Evolutionary conservation across 257 asterid species (phyloP).

Genomic region (Forsythia viridissima): DNA sequence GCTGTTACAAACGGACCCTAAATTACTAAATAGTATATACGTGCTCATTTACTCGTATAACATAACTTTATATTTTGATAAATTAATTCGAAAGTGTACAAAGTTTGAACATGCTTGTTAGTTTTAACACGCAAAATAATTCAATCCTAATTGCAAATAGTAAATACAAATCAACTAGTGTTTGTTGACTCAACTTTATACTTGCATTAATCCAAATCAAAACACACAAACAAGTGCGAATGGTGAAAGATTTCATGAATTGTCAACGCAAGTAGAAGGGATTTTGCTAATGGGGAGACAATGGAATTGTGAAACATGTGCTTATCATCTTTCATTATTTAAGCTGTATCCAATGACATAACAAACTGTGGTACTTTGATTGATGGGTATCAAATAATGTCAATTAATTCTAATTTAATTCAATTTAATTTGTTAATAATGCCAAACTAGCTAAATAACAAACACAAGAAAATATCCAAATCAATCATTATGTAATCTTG

Average conservation of each 20-base stretch:
- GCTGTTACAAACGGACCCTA: too few relatives aligned
- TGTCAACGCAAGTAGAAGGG: neutral
- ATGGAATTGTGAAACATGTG: neutral
- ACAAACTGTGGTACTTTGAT: neutral
- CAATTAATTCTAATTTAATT: neutral
- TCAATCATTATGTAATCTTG: neutral
- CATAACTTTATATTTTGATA: too few relatives aligned
- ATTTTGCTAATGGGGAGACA: constrained; percentile 2
- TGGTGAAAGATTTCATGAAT: neutral
- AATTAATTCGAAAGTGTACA: neutral
- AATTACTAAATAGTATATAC: too few relatives aligned
- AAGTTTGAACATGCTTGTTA: neutral
- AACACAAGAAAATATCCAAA: neutral
- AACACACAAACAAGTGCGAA: neutral
- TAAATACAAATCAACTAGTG: neutral
- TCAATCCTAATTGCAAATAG: neutral
- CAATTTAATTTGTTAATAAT: neutral
- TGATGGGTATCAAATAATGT: neutral
- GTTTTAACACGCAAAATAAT: neutral
- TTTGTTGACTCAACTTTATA: neutral
- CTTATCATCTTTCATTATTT: too few relatives aligned
- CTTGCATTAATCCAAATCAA: neutral
- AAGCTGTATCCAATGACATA: neutral
- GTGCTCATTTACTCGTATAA: neutral
- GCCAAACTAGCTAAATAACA: neutral